A percentile compares a stretch with the other conserved stretches of the same genome.
phyloP scores from a whole-genome alignment of 495 filamentous ascomycete species.

The Talaromyces stipitatus region DNA sequence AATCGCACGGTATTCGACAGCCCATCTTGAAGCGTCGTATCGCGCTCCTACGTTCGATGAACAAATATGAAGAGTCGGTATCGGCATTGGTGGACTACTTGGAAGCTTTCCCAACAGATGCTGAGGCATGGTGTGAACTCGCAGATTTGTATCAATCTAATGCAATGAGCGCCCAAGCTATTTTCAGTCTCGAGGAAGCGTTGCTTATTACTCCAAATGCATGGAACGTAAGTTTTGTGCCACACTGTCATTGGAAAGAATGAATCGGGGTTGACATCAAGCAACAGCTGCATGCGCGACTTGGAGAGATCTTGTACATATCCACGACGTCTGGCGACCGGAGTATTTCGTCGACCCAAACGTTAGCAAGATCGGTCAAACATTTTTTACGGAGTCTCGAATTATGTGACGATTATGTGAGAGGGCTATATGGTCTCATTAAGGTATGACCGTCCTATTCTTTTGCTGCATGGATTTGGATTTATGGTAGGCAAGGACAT shows the following conservation, averaged over 20 bases:
- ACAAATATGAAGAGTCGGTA: conserved; percentile 62
- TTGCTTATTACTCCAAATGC: conserved; percentile 83
- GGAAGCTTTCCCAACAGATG: conserved; percentile 79
- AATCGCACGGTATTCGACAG: conserved; percentile 31
- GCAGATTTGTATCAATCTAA: conserved; percentile 74
- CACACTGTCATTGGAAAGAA: conserved; percentile 8
- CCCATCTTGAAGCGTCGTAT: conserved; percentile 80
- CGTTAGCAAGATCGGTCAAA: conserved; percentile 63
- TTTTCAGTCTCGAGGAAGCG: conserved; percentile 87
- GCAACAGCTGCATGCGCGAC: conserved; percentile 69
- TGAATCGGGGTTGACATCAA: conserved; percentile 12
- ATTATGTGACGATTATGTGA: conserved; percentile 84
- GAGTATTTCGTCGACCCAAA: conserved; percentile 33
- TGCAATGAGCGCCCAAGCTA: conserved; percentile 69
- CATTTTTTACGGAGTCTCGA: conserved; percentile 87
- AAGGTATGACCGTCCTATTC: conserved; percentile 43
- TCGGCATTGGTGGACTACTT: conserved; percentile 65
- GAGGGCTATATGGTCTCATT: conserved; percentile 86
- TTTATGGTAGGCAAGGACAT: no score
- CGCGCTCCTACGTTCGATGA: conserved; percentile 68
- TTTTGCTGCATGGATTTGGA: neutral
- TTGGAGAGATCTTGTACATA: conserved; percentile 78
- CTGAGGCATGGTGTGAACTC: conserved; percentile 91
- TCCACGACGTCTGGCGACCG: conserved; percentile 43
- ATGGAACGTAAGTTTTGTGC: conserved; percentile 69